Evolutionary conservation across 306 rosid genomes (phyloP), one percentile per base, ranked within the genome.

Genomic region (Quercus glauca): DNA sequence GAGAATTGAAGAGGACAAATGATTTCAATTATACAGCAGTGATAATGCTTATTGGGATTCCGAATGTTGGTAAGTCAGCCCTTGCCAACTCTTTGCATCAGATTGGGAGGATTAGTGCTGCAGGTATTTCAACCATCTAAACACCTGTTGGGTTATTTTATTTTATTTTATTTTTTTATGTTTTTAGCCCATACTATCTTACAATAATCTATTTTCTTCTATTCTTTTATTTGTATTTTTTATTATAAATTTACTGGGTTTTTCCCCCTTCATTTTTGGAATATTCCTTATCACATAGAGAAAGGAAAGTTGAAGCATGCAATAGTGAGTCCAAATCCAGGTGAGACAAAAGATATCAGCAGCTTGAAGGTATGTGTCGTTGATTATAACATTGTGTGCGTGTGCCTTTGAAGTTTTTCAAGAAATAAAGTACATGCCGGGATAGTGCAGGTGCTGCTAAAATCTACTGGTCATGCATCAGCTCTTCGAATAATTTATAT

Each of bases 11-110:
- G 84, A 83, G 76, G 78, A 65, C 73, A 55, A 86, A 86, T 78
- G 83, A 80, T 70, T 64, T 78, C 74, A 87, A 68, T 71, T 77
- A 81, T 83, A 89, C 97, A 53, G 88, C 93, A 19, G 88, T 97
- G 41, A 80, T 90, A 76, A 83, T 94, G 89, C 85, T 94, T 29
- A 84, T 88, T 85, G 94, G 97, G 79, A 87, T 91, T 86, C 97
- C 97, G 59, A 94, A 92, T 87, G 97, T 92, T 78, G 97, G 97
- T 29, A 94, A 94, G 83, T 91, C 97, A 10, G 97, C 98, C 75
- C 89, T 94, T 78, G 87, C 90, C 88, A 94, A 91, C 81, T 88
- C 97, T 71, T 81, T 94, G 82, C 98, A 94, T 84, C 93, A 85
- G 81, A 86, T 90, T 78, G 97, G 97, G 76, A 91, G 95, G 90